phyloP scores from a whole-genome alignment of 768 basidiomycete species.

The Tulasnella sp. region DNA sequence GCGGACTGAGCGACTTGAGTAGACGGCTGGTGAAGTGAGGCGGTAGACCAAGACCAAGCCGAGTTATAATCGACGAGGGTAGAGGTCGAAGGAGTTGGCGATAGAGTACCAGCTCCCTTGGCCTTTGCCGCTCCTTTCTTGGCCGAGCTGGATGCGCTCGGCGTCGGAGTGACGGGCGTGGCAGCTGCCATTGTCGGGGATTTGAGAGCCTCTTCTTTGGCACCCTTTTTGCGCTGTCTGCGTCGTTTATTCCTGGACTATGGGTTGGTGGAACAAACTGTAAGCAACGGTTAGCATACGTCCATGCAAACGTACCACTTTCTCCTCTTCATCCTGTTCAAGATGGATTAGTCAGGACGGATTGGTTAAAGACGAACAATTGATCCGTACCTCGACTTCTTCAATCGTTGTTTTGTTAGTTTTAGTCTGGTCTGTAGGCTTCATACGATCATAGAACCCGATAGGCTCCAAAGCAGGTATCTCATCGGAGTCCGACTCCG shows the following conservation, averaged over 20 bases:
- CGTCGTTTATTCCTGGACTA: slow-evolving; percentile 62
- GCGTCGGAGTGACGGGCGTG: slow-evolving; percentile 20
- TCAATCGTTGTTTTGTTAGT: not conserved
- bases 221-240: slow-evolving; percentile 67
- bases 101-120: not conserved
- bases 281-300: not conserved
- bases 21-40: slow-evolving; percentile 38
- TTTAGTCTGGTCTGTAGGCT: not conserved
- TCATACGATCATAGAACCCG: not conserved
- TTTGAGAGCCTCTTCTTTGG: slow-evolving; percentile 32
- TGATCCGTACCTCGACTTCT: slow-evolving; percentile 7
- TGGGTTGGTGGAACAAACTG: not conserved
- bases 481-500: not conserved
- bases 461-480: slow-evolving; percentile 14
- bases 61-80: not conserved
- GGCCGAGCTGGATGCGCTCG: slow-evolving; percentile 22
- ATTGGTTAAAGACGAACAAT: not conserved
- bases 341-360: not conserved
- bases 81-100: not conserved
- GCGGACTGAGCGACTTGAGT: slow-evolving; percentile 53
- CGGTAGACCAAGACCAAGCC: slow-evolving; percentile 17
- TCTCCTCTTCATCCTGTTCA: slow-evolving; percentile 66
- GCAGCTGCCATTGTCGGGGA: slow-evolving; percentile 21
- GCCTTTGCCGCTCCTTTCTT: slow-evolving; percentile 11
- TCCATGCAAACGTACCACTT: slow-evolving; percentile 29